A percentile compares a stretch with the other conserved stretches of the same genome.
These are phyloP conservation scores for Berkeleyomyces basicola DNA, from an alignment of 2,329 filamentous ascomycete species.

Conservation along the genomic window DNA sequence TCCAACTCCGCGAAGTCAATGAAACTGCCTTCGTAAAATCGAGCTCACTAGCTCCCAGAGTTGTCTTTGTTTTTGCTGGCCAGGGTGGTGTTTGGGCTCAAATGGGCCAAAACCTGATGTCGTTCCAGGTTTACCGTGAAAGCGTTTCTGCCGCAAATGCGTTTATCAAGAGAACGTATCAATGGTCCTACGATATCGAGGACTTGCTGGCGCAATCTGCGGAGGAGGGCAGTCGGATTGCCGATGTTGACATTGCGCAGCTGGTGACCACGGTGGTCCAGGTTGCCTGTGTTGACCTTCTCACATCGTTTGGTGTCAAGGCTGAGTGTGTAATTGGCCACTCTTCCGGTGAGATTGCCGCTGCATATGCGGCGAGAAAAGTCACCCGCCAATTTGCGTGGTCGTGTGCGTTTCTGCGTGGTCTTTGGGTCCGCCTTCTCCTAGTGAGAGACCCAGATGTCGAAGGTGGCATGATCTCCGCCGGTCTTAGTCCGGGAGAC, in stretches of 20 bases:
- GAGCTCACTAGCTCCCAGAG: conserved; percentile 17
- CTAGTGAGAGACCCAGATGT: conserved; percentile 17
- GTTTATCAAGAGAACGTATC: conserved; percentile 17
- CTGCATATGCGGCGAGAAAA: conserved; percentile 25
- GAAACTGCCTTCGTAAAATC: conserved; percentile 19
- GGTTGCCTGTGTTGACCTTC: conserved; percentile 26
- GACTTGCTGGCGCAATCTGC: neutral
- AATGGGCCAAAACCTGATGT: conserved; percentile 27
- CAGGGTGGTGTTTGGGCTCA: conserved; percentile 28
- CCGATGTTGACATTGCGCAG: conserved; percentile 22
- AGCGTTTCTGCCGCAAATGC: conserved; percentile 23
- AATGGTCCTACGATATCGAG: conserved; percentile 2
- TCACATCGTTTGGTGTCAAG: conserved; percentile 20
- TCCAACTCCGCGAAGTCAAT: conserved; percentile 16
- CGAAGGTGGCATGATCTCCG: conserved; percentile 27
- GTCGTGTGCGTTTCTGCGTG: conserved; percentile 27
- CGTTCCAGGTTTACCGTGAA: conserved; percentile 26
- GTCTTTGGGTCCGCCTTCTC: conserved; percentile 21
- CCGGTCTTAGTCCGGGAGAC: conserved; percentile 21
- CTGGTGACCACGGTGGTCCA: conserved; percentile 28
- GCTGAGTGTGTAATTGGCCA: conserved; percentile 26
- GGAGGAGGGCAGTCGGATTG: neutral
- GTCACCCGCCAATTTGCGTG: conserved; percentile 25
- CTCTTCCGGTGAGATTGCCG: conserved; percentile 32
- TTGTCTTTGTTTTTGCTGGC: conserved; percentile 29